phyloP scores from a whole-genome alignment of 495 filamentous ascomycete species.

The Aspergillus bridgeri region DNA sequence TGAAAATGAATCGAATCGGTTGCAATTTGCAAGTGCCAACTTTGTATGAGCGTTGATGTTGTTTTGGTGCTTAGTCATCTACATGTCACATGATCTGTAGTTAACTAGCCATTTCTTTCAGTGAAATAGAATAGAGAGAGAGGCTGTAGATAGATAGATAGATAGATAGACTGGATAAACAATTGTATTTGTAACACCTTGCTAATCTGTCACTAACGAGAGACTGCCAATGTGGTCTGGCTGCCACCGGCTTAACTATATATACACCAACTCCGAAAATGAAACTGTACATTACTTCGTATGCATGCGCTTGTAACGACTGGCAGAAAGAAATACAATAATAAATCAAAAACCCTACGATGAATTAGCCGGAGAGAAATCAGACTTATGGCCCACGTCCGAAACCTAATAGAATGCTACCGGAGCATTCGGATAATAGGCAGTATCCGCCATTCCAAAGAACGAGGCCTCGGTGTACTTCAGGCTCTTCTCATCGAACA shows the following conservation, averaged over 20 bases:
- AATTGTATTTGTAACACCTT: no score
- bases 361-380: neutral
- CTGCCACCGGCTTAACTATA: neutral
- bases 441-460: conserved; percentile 26
- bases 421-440: conserved; percentile 29
- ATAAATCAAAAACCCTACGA: neutral
- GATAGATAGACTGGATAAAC: no score
- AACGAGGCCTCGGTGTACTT: conserved; percentile 26
- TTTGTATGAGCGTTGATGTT: no score
- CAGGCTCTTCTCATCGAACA: conserved; percentile 31
- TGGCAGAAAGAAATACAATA: neutral
- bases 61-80: no score
- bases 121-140: no score
- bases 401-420: conserved; percentile 24
- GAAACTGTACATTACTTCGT: neutral
- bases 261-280: neutral
- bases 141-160: no score
- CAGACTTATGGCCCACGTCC: no score
- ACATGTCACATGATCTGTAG: no score
- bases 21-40: no score
- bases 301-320: neutral
- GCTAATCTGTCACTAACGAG: no score
- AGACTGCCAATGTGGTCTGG: neutral
- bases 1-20: no score
- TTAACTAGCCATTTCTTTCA: no score